phyloP scores from a whole-genome alignment of 257 asterid species.

The Solanum arcanum region DNA sequence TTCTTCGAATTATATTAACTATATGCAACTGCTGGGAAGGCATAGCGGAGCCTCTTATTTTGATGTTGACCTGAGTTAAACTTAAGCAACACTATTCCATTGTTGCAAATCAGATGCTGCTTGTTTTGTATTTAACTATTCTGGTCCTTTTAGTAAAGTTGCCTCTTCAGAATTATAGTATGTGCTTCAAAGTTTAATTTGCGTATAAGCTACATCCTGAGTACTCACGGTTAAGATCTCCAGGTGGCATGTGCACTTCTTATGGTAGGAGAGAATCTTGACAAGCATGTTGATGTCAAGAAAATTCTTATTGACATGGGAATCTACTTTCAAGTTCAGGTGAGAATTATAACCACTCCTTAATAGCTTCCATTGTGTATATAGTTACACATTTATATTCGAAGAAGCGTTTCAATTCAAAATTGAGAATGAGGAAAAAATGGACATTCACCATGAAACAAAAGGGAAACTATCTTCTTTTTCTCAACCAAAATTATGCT shows the following conservation, averaged over 20 bases:
- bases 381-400: background rate
- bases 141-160: background rate
- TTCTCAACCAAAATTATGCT: background rate
- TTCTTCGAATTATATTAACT: background rate
- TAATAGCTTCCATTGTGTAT: background rate
- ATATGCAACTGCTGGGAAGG: background rate
- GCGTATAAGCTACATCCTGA: background rate
- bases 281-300: conserved; percentile 51
- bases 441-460: background rate
- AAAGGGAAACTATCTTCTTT: background rate
- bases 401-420: background rate
- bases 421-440: background rate
- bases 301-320: conserved; percentile 88
- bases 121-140: background rate
- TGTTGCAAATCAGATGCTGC: background rate
- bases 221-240: background rate
- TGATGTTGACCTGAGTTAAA: background rate
- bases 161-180: background rate
- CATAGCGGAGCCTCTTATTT: background rate
- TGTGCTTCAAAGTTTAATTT: background rate
- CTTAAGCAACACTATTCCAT: background rate
- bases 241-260: conserved; percentile 96
- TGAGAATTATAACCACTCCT: conserved; percentile 12
- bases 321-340: conserved; percentile 94
- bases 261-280: conserved; percentile 88